Conservation (phyloP, 169 alveolate species). For the Plasmodium cynomolgi region DNA sequence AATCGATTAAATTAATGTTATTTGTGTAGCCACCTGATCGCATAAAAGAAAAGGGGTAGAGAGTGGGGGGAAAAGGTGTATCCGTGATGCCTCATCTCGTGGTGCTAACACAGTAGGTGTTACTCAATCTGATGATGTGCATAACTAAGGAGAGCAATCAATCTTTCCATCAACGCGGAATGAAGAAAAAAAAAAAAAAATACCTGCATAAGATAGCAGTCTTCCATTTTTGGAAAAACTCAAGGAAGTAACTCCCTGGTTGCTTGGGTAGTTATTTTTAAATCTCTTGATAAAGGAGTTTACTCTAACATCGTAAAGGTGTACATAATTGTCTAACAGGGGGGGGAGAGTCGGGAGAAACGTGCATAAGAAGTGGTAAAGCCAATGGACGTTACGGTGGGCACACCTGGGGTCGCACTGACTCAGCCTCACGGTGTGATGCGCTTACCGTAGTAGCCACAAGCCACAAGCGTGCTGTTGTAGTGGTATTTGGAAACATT, state of each 20-base stretch:
- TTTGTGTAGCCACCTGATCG: conserved; percentile 55
- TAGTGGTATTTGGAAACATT: conserved; percentile 66
- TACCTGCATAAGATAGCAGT: conserved; percentile 65
- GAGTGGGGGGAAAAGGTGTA: neutral
- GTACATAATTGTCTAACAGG: conserved; percentile 57
- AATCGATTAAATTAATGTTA: conserved; percentile 42
- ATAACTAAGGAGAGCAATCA: neutral
- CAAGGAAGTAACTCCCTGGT: conserved; percentile 68
- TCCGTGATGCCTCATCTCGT: neutral
- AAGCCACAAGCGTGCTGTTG: conserved; percentile 51
- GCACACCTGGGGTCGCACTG: neutral
- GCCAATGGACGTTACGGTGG: neutral
- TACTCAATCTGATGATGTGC: neutral
- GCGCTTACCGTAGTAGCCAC: conserved; percentile 66
- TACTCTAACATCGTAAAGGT: conserved; percentile 52
- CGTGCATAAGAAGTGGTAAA: neutral
- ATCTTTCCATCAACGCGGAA: neutral
- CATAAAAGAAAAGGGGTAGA: neutral
- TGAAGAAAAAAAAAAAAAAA: conserved; percentile 1
- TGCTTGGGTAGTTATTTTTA: conserved; percentile 67
- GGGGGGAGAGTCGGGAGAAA: neutral
- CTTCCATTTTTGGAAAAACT: conserved; percentile 69
- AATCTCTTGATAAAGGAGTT: conserved; percentile 59
- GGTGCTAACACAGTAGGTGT: neutral
- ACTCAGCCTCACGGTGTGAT: neutral